phyloP scores from a whole-genome alignment of 306 rosid genomes.

The Abrus pulchellus region DNA sequence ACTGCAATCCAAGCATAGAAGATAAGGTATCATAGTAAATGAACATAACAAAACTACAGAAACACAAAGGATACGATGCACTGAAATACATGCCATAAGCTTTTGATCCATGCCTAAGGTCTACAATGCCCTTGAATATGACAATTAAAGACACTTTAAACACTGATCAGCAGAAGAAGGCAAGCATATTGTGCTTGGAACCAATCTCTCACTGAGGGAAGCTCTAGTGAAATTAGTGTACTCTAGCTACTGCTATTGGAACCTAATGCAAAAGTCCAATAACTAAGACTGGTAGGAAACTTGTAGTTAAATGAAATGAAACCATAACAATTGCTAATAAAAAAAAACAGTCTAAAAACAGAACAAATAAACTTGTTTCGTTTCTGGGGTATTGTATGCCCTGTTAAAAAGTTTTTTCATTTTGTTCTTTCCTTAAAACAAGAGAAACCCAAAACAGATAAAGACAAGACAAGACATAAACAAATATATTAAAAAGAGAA shows the following conservation, averaged over 20 bases:
- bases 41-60: too few relatives aligned
- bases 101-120: background rate
- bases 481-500: background rate
- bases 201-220: background rate
- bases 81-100: too few relatives aligned
- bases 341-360: too few relatives aligned
- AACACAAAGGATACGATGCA: too few relatives aligned
- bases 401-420: background rate
- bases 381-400: background rate
- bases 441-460: background rate
- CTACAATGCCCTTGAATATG: background rate
- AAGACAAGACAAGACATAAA: background rate
- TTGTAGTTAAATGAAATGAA: background rate
- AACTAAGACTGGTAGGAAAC: constrained; percentile 1
- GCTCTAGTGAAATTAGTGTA: background rate
- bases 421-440: background rate
- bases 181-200: background rate
- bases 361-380: too few relatives aligned
- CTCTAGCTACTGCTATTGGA: background rate
- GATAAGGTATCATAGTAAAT: too few relatives aligned
- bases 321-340: background rate
- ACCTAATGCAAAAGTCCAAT: background rate
- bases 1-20: background rate
- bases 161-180: background rate
- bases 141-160: background rate